Conservation (phyloP, 352 stramenopile species). For the Pythium phragmiticola region DNA sequence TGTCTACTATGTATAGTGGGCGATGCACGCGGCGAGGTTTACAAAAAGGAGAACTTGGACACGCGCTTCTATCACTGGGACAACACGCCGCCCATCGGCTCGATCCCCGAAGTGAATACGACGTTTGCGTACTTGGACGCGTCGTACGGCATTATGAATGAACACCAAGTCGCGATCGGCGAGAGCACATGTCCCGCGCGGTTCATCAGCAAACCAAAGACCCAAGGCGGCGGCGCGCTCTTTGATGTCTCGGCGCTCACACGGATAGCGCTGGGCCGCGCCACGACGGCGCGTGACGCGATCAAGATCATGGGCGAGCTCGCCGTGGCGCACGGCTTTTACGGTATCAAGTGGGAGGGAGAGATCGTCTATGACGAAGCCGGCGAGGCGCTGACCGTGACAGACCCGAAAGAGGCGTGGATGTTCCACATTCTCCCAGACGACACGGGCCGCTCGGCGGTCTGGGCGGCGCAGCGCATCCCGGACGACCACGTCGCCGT, state of each 20-base stretch:
- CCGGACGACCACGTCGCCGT: slow-evolving; percentile 79
- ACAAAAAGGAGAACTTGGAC: slow-evolving; percentile 64
- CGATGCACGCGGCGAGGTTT: slow-evolving; percentile 52
- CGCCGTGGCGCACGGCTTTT: slow-evolving; percentile 91
- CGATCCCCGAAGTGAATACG: slow-evolving; percentile 57
- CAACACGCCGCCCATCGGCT: slow-evolving; percentile 52
- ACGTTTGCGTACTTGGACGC: slow-evolving; percentile 83
- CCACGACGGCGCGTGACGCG: slow-evolving; percentile 73
- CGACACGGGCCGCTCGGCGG: slow-evolving; percentile 88
- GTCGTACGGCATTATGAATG: slow-evolving; percentile 83
- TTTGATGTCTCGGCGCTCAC: slow-evolving; percentile 89
- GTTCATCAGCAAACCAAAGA: slow-evolving; percentile 60
- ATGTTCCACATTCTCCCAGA: slow-evolving; percentile 96
- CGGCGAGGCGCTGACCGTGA: slow-evolving; percentile 90
- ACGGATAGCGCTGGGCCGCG: slow-evolving; percentile 86
- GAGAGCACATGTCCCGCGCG: slow-evolving; percentile 77
- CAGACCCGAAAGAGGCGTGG: slow-evolving; percentile 91
- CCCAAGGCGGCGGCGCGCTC: slow-evolving; percentile 78
- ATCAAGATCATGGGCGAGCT: slow-evolving; percentile 94
- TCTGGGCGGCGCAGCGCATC: slow-evolving; percentile 93
- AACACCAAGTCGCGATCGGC: slow-evolving; percentile 77
- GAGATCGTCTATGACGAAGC: slow-evolving; percentile 60
- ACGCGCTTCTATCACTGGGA: slow-evolving; percentile 70
- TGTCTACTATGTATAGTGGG: slow-evolving; percentile 39
- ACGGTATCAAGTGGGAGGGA: slow-evolving; percentile 86